Evolutionary conservation across 441 rosid genomes (phyloP), one percentile per base, ranked within the genome.

Genomic region (Arabidopsis hybrid): DNA sequence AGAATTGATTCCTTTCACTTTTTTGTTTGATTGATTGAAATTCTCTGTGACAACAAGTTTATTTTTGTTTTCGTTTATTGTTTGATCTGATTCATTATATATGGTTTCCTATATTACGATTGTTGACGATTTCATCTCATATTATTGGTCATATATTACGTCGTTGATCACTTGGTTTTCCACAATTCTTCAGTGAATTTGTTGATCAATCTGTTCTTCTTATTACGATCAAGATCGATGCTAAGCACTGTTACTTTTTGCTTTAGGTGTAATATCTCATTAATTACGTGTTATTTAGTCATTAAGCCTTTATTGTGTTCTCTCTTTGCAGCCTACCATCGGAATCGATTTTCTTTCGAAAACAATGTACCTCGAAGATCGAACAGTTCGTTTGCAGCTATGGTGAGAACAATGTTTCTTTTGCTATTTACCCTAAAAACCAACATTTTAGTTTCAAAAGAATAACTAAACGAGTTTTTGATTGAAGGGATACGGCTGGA

Each of bases 401-500:
- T 88, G 93, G 93, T 86, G 46, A 60, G 67, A 34, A 17, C 13
- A 5, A 52, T 2, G 6, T 11, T 10, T 2, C 26, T 21, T 21
- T 21, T 55, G 59, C n/a, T 55, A 16, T 67, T 50, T 38, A 16
- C 21, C 21, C 16, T 47, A 7, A 47, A 47, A 47, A 1, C 26
- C 2, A 7, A 7, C 53, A 8, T 47, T 6, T 31, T 8, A 12
- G 1, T 40, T 40, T 40, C 26, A 21, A 21, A 52, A 17, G 31
- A 9, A 16, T 35, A 21, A 35, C 29, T 17, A 7, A 42, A 60
- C 7, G 7, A 6, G 8, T 51, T 12, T 38, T 43, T 42, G 66
- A 26, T 26, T 10, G 7, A 32, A 88, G 97, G 97, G 95, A 91
- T 77, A 91, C 97, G 6, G 95, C 97, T 36, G 97, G 97, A 26